A percentile compares a stretch with the other conserved stretches of the same genome.
phyloP scores from a whole-genome alignment of 306 rosid genomes.

The Cicer chorassanicum region DNA sequence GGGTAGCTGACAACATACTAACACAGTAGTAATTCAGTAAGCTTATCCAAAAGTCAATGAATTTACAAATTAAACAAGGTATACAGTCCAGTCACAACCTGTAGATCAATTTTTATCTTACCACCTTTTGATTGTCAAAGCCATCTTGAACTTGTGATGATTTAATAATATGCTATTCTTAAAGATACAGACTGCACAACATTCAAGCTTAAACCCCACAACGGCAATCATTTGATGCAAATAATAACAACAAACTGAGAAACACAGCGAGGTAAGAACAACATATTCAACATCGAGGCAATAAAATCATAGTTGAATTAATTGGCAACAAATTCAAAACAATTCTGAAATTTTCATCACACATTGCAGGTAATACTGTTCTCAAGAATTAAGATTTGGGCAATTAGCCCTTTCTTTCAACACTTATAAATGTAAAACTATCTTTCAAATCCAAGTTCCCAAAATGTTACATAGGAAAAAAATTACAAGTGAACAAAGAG shows the following conservation, averaged over 20 bases:
- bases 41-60: too few species aligned
- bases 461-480: slow-evolving; percentile 32
- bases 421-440: slow-evolving; percentile 35
- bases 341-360: slow-evolving; percentile 36
- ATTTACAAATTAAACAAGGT: too few species aligned
- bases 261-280: background rate
- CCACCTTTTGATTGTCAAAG: too few species aligned
- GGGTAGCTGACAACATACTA: too few species aligned
- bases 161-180: background rate
- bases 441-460: slow-evolving; percentile 33
- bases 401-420: slow-evolving; percentile 34
- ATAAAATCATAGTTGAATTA: background rate
- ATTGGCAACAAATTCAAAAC: slow-evolving; percentile 36
- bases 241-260: slow-evolving; percentile 8
- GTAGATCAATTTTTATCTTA: too few species aligned
- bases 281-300: slow-evolving; percentile 9
- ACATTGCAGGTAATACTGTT: slow-evolving; percentile 15
- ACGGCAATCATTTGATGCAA: background rate
- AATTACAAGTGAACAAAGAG: slow-evolving; percentile 25
- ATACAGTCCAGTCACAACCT: too few species aligned
- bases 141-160: too few species aligned
- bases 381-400: slow-evolving; percentile 28
- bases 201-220: background rate
- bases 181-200: background rate
- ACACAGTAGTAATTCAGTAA: too few species aligned